Evolutionary conservation across 2,329 filamentous ascomycete species (phyloP).

Genomic region (Chrysosporium queenslandicum): DNA sequence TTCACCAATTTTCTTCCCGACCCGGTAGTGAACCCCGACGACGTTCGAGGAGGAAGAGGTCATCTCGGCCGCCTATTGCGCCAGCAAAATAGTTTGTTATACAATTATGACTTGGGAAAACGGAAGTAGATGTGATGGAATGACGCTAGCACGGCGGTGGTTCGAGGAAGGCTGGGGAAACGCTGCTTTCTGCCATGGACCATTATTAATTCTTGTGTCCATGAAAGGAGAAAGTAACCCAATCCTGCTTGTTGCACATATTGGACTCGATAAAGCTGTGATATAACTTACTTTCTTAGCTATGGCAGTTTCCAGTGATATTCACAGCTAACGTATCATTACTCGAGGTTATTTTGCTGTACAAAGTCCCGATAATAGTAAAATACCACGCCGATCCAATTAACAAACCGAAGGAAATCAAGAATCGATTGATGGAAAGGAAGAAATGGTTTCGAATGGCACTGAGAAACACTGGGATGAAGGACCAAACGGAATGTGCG

Average conservation of each 20-base stretch:
- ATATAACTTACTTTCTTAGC: not conserved
- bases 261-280: not conserved
- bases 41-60: conserved; percentile 89
- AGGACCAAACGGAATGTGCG: not conserved
- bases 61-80: conserved; percentile 45
- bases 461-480: not conserved
- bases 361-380: conserved; percentile 1
- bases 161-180: not conserved
- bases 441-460: not conserved
- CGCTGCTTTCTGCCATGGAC: not conserved
- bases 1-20: conserved; percentile 99
- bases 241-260: not conserved
- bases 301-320: not conserved
- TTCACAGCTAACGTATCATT: conserved; percentile 1
- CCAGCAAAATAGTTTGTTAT: not conserved
- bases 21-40: conserved; percentile 95
- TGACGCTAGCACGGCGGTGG: not conserved
- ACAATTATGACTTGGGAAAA: not conserved
- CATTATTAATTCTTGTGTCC: not conserved
- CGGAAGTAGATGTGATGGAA: not conserved
- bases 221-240: not conserved
- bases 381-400: not conserved
- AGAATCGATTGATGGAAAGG: not conserved
- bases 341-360: not conserved
- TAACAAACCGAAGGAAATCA: not conserved